A percentile compares a stretch with the other conserved stretches of the same genome.
phyloP scores from a whole-genome alignment of 768 basidiomycete species.

The Flagelloscypha sp. region DNA sequence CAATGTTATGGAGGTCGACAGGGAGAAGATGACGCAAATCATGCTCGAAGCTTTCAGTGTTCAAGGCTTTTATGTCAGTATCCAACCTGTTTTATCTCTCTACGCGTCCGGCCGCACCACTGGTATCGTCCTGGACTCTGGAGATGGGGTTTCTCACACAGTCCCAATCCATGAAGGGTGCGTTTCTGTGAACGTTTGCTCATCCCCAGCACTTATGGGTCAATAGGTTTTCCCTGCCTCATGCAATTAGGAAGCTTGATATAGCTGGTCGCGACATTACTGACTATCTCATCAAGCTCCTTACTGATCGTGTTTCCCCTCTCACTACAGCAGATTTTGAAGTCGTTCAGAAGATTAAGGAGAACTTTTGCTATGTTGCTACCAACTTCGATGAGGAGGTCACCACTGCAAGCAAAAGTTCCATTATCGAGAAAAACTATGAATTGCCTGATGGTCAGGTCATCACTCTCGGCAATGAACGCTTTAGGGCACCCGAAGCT shows the following conservation, averaged over 20 bases:
- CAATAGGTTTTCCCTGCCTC: conserved; percentile 35
- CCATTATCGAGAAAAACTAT: conserved; percentile 49
- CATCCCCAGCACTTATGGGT: background rate
- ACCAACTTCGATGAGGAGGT: conserved; percentile 55
- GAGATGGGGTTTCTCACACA: conserved; percentile 54
- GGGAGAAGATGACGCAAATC: conserved; percentile 56
- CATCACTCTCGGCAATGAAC: conserved; percentile 53
- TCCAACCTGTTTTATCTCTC: conserved; percentile 50
- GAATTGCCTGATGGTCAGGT: conserved; percentile 56
- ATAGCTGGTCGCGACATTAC: conserved; percentile 50
- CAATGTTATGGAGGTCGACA: too few species aligned
- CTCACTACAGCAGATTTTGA: conserved; percentile 46
- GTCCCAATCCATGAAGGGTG: conserved; percentile 55
- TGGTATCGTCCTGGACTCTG: conserved; percentile 51
- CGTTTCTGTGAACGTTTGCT: too few species aligned
- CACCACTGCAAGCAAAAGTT: conserved; percentile 47
- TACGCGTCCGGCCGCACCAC: conserved; percentile 54
- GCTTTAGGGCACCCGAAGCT: conserved; percentile 52
- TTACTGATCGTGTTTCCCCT: conserved; percentile 47
- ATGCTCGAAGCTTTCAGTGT: conserved; percentile 62
- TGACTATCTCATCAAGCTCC: conserved; percentile 32
- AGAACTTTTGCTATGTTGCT: conserved; percentile 56
- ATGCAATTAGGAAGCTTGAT: conserved; percentile 51
- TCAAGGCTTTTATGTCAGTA: conserved; percentile 51
- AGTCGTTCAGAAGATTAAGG: conserved; percentile 56